Conservation (phyloP, 148 eudicot genomes). For the Dysphania ambrosioides region DNA sequence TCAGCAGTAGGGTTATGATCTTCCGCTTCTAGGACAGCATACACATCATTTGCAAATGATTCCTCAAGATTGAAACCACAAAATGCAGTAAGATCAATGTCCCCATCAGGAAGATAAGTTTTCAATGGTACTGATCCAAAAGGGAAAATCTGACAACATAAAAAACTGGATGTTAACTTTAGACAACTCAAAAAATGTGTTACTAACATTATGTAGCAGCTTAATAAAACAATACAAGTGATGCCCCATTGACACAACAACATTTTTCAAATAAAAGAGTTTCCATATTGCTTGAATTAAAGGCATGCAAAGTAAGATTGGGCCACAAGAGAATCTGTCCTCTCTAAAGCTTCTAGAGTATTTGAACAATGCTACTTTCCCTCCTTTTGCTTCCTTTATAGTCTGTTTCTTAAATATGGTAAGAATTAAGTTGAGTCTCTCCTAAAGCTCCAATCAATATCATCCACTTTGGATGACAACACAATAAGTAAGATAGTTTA, state of each 20-base stretch:
- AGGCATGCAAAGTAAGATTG: neutral
- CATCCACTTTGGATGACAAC: neutral
- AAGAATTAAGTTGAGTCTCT: neutral
- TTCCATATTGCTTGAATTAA: neutral
- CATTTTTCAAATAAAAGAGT: neutral
- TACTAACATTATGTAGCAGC: neutral
- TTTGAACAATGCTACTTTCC: neutral
- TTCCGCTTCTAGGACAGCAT: slow-evolving; percentile 60
- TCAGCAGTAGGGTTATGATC: slow-evolving; percentile 54
- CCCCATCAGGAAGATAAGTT: slow-evolving; percentile 97
- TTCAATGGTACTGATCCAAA: slow-evolving; percentile 93
- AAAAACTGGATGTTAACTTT: slow-evolving; percentile 13
- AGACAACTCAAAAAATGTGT: neutral
- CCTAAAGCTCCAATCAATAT: neutral
- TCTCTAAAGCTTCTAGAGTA: neutral
- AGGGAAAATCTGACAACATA: slow-evolving; percentile 55
- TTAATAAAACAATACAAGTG: neutral
- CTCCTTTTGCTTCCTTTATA: neutral
- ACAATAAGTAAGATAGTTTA: neutral
- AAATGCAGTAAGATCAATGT: slow-evolving; percentile 86
- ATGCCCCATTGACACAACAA: neutral
- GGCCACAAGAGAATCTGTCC: too few relatives aligned
- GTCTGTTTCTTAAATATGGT: neutral
- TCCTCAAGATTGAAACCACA: slow-evolving; percentile 58
- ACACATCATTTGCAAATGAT: slow-evolving; percentile 49